Base-by-base conservation (phyloP, 2,329 filamentous ascomycete species). In the Chaetomium olivaceum region DNA sequence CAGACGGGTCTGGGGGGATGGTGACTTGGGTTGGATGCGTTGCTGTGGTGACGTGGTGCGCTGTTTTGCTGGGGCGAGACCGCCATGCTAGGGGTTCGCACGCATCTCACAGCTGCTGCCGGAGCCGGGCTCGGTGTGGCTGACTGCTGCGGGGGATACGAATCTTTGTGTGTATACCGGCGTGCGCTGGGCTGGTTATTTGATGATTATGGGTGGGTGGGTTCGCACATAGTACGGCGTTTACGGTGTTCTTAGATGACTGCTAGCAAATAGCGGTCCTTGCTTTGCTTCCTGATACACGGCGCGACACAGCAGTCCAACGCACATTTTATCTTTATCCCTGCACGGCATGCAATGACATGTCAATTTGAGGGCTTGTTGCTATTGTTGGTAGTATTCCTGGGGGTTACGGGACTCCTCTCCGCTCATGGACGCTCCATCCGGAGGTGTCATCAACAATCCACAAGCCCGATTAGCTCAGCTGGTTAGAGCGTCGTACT, bases 401-500 rank as follows among this genome's bases (percentile, higher is more conserved):
- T 19, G 14, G 1, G 16, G 16, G 39, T 43, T 19, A 16, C 16
- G 5, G 16, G 2, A 43, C 23, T 25, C 8, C 23, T 12, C 31
- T 52, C 27, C n/a, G 19, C 16, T 43, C 39, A 58, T 62, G 31
- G 23, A 21, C 27, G 33, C 39, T 19, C 4, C 21, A 25, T 56
- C 39, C n/a, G 16, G 7, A 2, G 2, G 6, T 29, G 5, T 11
- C n/a, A n/a, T 29, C 62, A 60, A 9, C 23, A 57, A 55, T 54
- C 46, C 50, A 51, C 46, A 58, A 66, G 67, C 67, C 67, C 67
- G 67, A 63, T 67, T 68, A 67, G 67, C 67, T 68, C 67, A 68
- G 67, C 62, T 67, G 67, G 67, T 68, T 68, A 68, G 67, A 68
- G 67, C 67, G 67, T 68, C 62, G 67, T 68, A 66, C 67, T 68